Percentiles rank a stretch among this genome's conserved stretches.
phyloP scores from a whole-genome alignment of 164 flowering plant species.

The Euptelea pleiosperma region DNA sequence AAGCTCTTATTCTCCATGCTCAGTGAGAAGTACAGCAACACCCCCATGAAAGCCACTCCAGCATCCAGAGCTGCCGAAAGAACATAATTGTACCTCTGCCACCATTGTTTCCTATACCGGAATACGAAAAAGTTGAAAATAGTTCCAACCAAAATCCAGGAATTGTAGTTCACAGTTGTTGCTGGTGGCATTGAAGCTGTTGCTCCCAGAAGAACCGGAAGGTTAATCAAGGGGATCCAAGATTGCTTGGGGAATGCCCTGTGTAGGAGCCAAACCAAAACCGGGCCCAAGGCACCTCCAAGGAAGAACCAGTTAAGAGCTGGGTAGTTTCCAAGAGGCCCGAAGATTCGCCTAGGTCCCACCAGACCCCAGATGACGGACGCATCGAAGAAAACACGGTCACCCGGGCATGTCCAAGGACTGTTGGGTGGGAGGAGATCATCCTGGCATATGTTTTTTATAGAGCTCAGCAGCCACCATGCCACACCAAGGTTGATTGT shows the following conservation, averaged over 20 bases:
- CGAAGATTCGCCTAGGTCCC: conserved; percentile 82
- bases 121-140: conserved; percentile 82
- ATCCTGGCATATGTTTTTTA: conserved; percentile 60
- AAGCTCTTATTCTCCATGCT: conserved; percentile 46
- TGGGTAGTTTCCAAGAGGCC: conserved; percentile 55
- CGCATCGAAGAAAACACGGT: conserved; percentile 89
- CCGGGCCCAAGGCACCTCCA: conserved; percentile 77
- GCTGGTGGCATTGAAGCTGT: conserved; percentile 87
- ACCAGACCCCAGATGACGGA: conserved; percentile 94
- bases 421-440: conserved; percentile 52
- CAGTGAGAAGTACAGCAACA: conserved; percentile 57
- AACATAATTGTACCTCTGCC: conserved; percentile 87
- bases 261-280: conserved; percentile 72
- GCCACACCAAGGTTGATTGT: conserved; percentile 56
- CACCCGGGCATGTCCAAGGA: conserved; percentile 82
- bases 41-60: conserved; percentile 89
- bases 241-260: conserved; percentile 68
- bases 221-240: conserved; percentile 86
- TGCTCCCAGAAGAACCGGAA: conserved; percentile 85
- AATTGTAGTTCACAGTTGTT: conserved; percentile 67
- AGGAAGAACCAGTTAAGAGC: conserved; percentile 92
- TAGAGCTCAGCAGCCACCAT: conserved; percentile 50
- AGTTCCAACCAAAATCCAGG: conserved; percentile 78
- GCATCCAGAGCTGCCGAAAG: conserved; percentile 93
- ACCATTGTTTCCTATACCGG: conserved; percentile 77